Evolutionary conservation across 768 basidiomycete species (phyloP), one percentile per base, ranked within the genome.

Genomic region (Boletus pseudo-olivaceus): DNA sequence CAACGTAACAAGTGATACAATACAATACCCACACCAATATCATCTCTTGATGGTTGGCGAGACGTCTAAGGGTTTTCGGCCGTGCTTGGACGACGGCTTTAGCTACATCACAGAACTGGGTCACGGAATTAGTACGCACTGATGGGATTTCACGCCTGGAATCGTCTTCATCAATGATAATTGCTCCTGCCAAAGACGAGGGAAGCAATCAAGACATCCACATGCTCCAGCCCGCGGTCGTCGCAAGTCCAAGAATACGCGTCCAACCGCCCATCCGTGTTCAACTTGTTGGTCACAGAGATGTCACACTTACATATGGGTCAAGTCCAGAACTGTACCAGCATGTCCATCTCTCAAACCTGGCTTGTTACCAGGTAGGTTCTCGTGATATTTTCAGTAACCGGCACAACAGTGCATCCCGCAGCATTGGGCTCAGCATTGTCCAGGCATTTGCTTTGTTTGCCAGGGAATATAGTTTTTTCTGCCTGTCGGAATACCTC

Each of bases 401-500:
- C n/a, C n/a, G n/a, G n/a, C n/a, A n/a, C n/a, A n/a, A n/a, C n/a
- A n/a, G 53, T 19, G 47, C 50, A 11, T 55, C 50, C 23, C 53
- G 51, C 15, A 54, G 57, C n/a, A 53, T 51, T 7, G 60, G 55
- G 42, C 27, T 59, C 34, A 34, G 15, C 41, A 33, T 54, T 26
- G 51, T 51, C 33, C 51, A 48, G n/a, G 30, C 48, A 51, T 7
- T 23, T 61, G 15, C 34, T 47, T 29, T 49, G 41, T 27, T 50
- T 39, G 7, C 26, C 46, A 8, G 48, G 50, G 17, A 51, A 59
- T 23, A 17, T 49, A 27, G 50, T 56, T 6, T 60, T 62, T 32
- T 52, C n/a, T n/a, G n/a, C n/a, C n/a, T n/a, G n/a, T n/a, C n/a
- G n/a, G n/a, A n/a, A n/a, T 5, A 26, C 55, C 7, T 19, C 49